A percentile compares a stretch with the other conserved stretches of the same genome.
These are phyloP conservation scores for Acorus calamus DNA, from an alignment of 106 monocot species.

Conservation along the genomic window DNA sequence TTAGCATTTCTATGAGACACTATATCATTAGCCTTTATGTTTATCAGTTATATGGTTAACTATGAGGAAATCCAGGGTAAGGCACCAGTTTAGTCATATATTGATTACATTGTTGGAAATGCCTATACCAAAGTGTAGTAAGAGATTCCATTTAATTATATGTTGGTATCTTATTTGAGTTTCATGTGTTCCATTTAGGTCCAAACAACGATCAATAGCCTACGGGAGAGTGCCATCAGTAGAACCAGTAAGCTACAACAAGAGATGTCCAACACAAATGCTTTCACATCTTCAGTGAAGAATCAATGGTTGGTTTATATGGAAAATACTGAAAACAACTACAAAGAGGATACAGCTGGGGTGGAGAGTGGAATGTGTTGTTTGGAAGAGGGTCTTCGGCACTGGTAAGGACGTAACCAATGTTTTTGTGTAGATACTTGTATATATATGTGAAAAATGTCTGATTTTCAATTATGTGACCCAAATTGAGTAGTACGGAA, in stretches of 20 bases:
- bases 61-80: too few relatives aligned
- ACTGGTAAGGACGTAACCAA: conserved; percentile 40
- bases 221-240: conserved; percentile 33
- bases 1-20: too few relatives aligned
- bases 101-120: too few relatives aligned
- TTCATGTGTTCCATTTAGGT: conserved; percentile 30
- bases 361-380: conserved; percentile 26
- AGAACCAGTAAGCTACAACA: conserved; percentile 34
- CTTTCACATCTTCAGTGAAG: conserved; percentile 40
- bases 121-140: too few relatives aligned
- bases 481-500: conserved; percentile 21
- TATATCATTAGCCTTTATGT: too few relatives aligned
- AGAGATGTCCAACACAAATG: conserved; percentile 35
- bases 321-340: conserved; percentile 51
- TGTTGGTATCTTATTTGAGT: too few relatives aligned
- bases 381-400: conserved; percentile 36
- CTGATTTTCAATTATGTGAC: background rate
- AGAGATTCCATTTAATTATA: too few relatives aligned
- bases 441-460: too few relatives aligned
- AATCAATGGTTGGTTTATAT: conserved; percentile 37
- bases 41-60: too few relatives aligned
- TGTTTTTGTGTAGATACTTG: too few relatives aligned
- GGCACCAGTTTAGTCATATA: too few relatives aligned
- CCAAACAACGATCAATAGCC: conserved; percentile 43
- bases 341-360: conserved; percentile 26